phyloP scores from a whole-genome alignment of 176 grass and related monocot species.

The Saccharum spontaneum region DNA sequence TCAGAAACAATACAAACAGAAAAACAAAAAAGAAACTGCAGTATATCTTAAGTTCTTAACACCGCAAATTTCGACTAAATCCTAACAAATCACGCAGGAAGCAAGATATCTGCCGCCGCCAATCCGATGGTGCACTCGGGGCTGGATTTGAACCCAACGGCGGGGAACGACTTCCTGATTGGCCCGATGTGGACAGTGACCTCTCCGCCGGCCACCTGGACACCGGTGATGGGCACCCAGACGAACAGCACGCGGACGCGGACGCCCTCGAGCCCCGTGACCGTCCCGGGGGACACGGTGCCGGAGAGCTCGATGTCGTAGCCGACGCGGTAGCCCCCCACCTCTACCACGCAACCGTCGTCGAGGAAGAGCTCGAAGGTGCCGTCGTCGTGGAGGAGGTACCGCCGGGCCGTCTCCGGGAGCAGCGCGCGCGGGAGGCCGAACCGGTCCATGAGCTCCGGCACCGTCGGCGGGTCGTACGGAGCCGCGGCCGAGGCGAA shows the following conservation, averaged over 20 bases:
- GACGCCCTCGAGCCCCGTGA: conserved; percentile 58
- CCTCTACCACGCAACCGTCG: conserved; percentile 51
- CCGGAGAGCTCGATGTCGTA: conserved; percentile 54
- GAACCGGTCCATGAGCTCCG: conserved; percentile 62
- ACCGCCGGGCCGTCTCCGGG: conserved; percentile 59
- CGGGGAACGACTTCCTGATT: conserved; percentile 60
- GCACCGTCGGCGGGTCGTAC: conserved; percentile 55
- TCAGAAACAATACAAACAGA: not conserved
- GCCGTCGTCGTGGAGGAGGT: conserved; percentile 68
- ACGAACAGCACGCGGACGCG: conserved; percentile 56
- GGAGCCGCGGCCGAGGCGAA: not conserved
- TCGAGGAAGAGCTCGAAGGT: conserved; percentile 68
- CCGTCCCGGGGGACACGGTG: conserved; percentile 20
- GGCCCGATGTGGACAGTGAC: conserved; percentile 55
- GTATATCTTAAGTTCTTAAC: not conserved
- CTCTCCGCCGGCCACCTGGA: conserved; percentile 45
- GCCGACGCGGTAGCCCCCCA: conserved; percentile 35
- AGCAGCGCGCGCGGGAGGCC: conserved; percentile 69
- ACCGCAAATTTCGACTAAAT: not conserved
- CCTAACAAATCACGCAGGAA: conserved; percentile 6
- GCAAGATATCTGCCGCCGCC: not conserved
- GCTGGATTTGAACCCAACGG: conserved; percentile 62
- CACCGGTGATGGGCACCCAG: conserved; percentile 66
- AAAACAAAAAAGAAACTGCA: not conserved
- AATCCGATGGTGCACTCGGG: conserved; percentile 42